phyloP scores from a whole-genome alignment of 2,329 filamentous ascomycete genomes.

The Pseudogymnoascus pannorum region DNA sequence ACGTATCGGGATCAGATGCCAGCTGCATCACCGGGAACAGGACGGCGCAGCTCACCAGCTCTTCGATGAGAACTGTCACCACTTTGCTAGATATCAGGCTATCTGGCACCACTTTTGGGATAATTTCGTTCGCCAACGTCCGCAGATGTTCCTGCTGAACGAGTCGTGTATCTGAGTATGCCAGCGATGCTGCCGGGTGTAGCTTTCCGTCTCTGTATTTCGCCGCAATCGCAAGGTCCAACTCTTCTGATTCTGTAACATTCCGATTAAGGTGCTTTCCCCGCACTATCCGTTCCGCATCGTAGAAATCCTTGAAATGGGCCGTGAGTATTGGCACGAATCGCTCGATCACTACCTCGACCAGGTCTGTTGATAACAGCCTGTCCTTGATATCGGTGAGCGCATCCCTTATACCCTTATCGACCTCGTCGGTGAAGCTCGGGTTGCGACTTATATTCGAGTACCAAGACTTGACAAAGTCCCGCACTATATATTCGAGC shows the following conservation, averaged over 20 bases:
- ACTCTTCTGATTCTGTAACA: slow-evolving; percentile 91
- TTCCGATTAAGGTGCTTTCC: slow-evolving; percentile 82
- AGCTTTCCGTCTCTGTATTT: slow-evolving; percentile 86
- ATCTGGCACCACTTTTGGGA: slow-evolving; percentile 68
- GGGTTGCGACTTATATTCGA: slow-evolving; percentile 72
- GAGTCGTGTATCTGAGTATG: slow-evolving; percentile 75
- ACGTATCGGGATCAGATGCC: slow-evolving; percentile 86
- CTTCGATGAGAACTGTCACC: slow-evolving; percentile 73
- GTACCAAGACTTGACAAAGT: slow-evolving; percentile 90
- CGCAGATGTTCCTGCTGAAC: slow-evolving; percentile 86
- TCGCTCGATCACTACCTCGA: slow-evolving; percentile 72
- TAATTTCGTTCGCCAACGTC: slow-evolving; percentile 60
- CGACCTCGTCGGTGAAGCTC: slow-evolving; percentile 78
- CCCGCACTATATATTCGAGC: slow-evolving; percentile 66
- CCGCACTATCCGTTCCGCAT: slow-evolving; percentile 79
- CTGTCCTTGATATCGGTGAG: slow-evolving; percentile 65
- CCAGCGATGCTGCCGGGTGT: slow-evolving; percentile 76
- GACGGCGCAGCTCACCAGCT: slow-evolving; percentile 90
- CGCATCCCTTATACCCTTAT: slow-evolving; percentile 67
- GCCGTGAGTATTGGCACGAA: slow-evolving; percentile 82
- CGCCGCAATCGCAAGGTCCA: slow-evolving; percentile 89
- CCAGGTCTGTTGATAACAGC: slow-evolving; percentile 69
- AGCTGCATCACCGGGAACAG: slow-evolving; percentile 73
- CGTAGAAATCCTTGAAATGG: slow-evolving; percentile 84
- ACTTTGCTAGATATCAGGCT: slow-evolving; percentile 71